A percentile compares a stretch with the other conserved stretches of the same genome.
Conservation (phyloP, 352 stramenopile species). For the Globisporangium cederbergense region DNA sequence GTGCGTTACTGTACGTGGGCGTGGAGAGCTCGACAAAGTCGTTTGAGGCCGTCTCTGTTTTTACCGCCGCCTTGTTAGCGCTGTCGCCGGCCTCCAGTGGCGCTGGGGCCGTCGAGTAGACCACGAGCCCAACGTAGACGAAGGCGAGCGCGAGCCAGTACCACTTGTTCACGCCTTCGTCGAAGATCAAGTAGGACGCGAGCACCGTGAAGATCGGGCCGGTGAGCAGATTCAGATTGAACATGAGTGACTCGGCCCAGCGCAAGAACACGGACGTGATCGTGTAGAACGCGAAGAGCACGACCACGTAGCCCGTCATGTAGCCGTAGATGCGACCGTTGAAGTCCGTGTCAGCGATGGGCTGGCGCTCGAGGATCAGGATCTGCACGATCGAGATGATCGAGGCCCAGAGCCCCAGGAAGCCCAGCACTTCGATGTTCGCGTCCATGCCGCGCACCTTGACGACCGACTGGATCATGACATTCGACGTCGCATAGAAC, state of each 20-base stretch:
- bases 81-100: conserved; percentile 20
- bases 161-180: conserved; percentile 51
- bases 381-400: conserved; percentile 58
- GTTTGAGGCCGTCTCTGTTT: neutral
- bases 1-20: neutral
- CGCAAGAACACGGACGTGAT: conserved; percentile 56
- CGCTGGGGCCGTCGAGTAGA: conserved; percentile 43
- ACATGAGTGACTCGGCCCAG: conserved; percentile 61
- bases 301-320: conserved; percentile 49
- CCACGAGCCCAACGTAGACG: conserved; percentile 50
- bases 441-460: conserved; percentile 51
- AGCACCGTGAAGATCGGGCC: conserved; percentile 55
- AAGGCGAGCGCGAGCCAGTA: conserved; percentile 60
- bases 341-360: conserved; percentile 46
- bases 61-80: conserved; percentile 5
- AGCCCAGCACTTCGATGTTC: conserved; percentile 56
- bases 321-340: conserved; percentile 52
- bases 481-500: conserved; percentile 65
- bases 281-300: conserved; percentile 63
- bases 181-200: conserved; percentile 56
- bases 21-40: conserved; percentile 12
- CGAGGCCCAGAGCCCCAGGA: conserved; percentile 47
- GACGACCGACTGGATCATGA: conserved; percentile 72
- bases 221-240: conserved; percentile 64
- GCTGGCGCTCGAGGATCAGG: conserved; percentile 35